Percentiles rank a stretch among this genome's conserved stretches.
phyloP scores from a whole-genome alignment of 768 basidiomycete genomes.

The Tylopilus felleus region DNA sequence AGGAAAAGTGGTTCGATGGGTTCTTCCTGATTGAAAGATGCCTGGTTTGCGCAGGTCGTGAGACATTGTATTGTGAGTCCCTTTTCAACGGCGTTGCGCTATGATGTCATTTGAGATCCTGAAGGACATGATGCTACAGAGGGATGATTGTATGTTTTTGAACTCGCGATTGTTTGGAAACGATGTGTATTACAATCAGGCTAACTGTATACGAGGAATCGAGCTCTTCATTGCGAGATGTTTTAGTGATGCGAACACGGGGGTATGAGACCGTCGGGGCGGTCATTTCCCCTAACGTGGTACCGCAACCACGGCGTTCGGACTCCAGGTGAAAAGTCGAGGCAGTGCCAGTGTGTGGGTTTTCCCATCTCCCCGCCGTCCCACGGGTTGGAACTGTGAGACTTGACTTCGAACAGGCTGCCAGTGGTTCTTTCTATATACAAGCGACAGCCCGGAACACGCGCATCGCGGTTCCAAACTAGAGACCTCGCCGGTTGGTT shows the following conservation, averaged over 20 bases:
- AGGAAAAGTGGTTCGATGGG: slow-evolving; percentile 26
- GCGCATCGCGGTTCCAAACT: no score
- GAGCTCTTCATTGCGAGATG: no score
- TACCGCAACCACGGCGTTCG: no score
- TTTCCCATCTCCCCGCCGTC: neutral
- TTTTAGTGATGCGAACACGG: neutral
- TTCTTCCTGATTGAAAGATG: slow-evolving; percentile 17
- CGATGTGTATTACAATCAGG: neutral
- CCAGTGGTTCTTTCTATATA: no score
- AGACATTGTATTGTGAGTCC: neutral
- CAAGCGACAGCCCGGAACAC: no score
- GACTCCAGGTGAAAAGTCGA: neutral
- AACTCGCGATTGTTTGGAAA: neutral
- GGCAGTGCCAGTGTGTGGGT: no score
- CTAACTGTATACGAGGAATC: neutral
- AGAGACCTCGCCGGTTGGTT: no score
- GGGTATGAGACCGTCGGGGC: no score
- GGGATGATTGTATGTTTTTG: neutral
- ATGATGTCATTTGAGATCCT: neutral
- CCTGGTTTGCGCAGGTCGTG: neutral
- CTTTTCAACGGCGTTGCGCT: neutral
- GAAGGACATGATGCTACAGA: neutral
- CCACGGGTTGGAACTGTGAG: neutral
- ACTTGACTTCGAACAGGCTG: neutral
- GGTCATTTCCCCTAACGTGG: no score